phyloP scores from a whole-genome alignment of 495 filamentous ascomycete species.

The Podospora anserina region DNA sequence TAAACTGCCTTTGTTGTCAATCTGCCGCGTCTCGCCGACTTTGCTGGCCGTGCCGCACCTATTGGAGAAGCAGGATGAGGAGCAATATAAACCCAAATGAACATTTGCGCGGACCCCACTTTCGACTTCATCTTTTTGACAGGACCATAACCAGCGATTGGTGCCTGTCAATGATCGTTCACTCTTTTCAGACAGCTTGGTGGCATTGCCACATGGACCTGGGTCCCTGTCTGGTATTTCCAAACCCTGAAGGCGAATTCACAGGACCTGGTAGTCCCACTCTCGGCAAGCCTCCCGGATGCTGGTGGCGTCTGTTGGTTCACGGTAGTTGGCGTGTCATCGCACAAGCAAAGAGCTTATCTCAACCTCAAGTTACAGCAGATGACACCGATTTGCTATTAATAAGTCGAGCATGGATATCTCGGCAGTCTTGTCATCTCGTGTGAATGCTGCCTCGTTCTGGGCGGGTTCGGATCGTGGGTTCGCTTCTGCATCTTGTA shows the following conservation, averaged over 20 bases:
- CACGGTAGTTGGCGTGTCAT: background rate
- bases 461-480: background rate
- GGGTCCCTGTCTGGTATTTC: background rate
- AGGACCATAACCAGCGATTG: background rate
- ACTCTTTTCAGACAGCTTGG: background rate
- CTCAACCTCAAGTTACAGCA: background rate
- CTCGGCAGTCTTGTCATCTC: background rate
- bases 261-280: background rate
- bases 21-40: background rate
- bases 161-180: background rate
- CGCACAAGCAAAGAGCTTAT: background rate
- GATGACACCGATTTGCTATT: background rate
- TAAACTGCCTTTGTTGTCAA: background rate
- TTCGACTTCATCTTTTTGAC: background rate
- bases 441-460: too few species aligned
- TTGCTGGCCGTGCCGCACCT: background rate
- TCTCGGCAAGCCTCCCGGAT: background rate
- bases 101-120: background rate
- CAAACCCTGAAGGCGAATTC: background rate
- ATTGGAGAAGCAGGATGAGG: background rate
- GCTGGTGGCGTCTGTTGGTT: background rate
- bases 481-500: background rate
- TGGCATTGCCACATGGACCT: background rate
- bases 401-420: background rate
- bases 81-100: background rate